Conservation (phyloP, 1,284 basidiomycete species). For the Gymnopus androsaceus region DNA sequence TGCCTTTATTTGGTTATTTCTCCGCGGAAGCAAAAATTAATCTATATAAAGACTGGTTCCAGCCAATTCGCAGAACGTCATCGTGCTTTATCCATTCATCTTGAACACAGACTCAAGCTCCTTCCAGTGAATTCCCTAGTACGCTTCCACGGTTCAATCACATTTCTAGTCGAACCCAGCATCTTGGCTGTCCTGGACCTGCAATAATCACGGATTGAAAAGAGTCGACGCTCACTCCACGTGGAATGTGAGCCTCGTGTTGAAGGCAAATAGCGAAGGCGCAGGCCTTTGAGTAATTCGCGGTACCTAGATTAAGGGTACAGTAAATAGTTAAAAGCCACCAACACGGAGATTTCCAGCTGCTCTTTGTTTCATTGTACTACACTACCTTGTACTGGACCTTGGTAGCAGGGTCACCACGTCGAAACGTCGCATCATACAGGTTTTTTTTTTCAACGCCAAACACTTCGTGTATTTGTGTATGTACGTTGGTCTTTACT, state of each 20-base stretch:
- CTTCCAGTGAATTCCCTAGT: not conserved
- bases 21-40: not conserved
- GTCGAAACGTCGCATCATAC: not conserved
- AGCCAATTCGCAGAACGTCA: not conserved
- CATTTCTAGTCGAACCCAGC: too few species aligned
- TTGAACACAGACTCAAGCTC: not conserved
- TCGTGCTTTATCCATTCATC: not conserved
- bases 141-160: too few species aligned
- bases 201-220: too few species aligned
- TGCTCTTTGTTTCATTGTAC: too few species aligned
- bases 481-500: constrained; percentile 6
- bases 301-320: too few species aligned
- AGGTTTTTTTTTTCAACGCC: constrained; percentile 1
- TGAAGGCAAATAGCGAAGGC: constrained; percentile 1
- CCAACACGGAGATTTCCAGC: too few species aligned
- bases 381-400: not conserved
- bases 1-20: not conserved
- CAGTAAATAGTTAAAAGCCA: too few species aligned
- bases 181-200: not conserved
- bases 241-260: not conserved
- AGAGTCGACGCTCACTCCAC: too few species aligned
- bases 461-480: constrained; percentile 11
- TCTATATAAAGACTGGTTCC: too few species aligned
- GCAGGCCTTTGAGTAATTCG: too few species aligned
- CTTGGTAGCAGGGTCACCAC: not conserved